Conservation (phyloP, 2,329 filamentous ascomycete genomes). For the Colletotrichum sp. region DNA sequence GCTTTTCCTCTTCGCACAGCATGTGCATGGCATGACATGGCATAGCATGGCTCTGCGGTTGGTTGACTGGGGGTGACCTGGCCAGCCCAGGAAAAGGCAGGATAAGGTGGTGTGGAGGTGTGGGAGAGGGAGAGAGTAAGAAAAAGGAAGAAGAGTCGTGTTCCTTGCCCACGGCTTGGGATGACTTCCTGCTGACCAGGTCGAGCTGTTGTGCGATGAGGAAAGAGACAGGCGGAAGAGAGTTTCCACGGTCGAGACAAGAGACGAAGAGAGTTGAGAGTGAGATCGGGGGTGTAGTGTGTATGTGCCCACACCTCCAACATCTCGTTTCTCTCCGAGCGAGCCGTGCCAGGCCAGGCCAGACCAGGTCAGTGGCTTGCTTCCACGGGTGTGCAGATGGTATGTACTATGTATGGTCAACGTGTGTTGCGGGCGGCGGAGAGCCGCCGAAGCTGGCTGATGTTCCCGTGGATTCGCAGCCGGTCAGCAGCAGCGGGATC, state of each 20-base stretch:
- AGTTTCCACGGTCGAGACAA: neutral
- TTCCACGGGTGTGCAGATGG: neutral
- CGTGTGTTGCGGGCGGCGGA: neutral
- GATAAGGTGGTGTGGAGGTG: neutral
- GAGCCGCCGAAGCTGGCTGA: neutral
- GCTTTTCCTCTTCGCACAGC: neutral
- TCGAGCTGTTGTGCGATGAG: neutral
- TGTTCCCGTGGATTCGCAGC: neutral
- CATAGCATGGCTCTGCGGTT: neutral
- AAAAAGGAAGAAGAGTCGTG: neutral
- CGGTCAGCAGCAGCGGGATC: neutral
- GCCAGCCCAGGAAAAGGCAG: neutral
- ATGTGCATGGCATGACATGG: neutral
- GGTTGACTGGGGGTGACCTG: neutral
- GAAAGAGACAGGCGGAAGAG: neutral
- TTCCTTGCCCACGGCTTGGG: neutral
- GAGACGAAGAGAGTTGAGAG: neutral
- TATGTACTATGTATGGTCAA: neutral
- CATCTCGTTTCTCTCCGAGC: neutral
- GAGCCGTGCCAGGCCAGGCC: neutral
- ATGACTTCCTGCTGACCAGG: neutral
- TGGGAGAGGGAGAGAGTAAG: neutral
- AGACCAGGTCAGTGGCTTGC: neutral
- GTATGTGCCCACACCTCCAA: neutral
- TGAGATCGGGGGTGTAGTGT: neutral